Conservation (phyloP, 192 early-diverging fungal species). For the Rhizophagus sp. region DNA sequence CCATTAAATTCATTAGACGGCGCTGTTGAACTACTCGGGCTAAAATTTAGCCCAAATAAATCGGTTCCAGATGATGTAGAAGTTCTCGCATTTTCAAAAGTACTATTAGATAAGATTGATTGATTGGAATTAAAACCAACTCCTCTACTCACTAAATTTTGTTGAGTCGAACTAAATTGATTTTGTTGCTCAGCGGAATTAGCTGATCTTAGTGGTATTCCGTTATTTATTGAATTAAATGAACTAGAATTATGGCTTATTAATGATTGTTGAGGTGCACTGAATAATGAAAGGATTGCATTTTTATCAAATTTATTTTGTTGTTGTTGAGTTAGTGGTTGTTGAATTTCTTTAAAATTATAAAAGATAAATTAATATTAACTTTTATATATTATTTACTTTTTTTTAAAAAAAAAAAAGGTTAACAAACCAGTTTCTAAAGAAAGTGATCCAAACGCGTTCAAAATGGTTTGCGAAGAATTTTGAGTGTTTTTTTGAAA, state of each 20-base stretch:
- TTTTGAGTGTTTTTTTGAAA: not conserved
- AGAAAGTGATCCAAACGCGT: not conserved
- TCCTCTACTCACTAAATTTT: not conserved
- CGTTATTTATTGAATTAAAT: not conserved
- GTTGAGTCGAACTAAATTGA: not conserved
- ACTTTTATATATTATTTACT: not conserved
- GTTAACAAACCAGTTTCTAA: not conserved
- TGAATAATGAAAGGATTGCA: slow-evolving; percentile 10
- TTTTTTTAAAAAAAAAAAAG: not conserved
- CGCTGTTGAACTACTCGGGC: not conserved
- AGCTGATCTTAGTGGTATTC: not conserved
- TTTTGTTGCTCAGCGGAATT: not conserved
- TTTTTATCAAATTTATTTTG: slow-evolving; percentile 19
- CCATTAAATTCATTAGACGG: not conserved
- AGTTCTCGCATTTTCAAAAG: not conserved
- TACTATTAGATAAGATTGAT: not conserved
- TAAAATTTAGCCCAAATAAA: not conserved
- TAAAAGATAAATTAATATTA: not conserved
- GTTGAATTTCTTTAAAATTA: not conserved
- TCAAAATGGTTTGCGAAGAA: not conserved
- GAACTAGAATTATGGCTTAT: not conserved
- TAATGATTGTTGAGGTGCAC: not conserved
- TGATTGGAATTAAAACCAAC: not conserved
- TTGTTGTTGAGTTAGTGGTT: not conserved
- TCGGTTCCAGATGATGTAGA: not conserved